These are phyloP conservation scores for Xylaria sp. DNA, from an alignment of 2,329 filamentous ascomycete genomes.

Conservation along the genomic window DNA sequence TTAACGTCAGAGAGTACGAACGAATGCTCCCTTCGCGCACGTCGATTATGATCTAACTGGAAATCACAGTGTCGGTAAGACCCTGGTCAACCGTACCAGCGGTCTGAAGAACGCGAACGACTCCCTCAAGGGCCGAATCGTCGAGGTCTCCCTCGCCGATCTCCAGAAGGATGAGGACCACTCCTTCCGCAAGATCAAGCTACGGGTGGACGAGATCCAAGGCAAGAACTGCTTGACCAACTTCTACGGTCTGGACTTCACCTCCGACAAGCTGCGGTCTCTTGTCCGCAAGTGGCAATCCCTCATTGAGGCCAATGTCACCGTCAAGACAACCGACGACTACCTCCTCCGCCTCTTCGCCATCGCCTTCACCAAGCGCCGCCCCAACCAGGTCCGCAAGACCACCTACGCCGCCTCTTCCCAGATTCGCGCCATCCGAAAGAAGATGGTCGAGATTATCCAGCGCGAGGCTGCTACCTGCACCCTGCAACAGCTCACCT, in stretches of 20 bases:
- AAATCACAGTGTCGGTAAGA: constrained; percentile 91
- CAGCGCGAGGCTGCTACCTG: constrained; percentile 93
- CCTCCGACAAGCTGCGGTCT: constrained; percentile 99
- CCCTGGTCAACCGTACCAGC: constrained; percentile 98
- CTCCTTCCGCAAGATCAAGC: constrained; percentile 99
- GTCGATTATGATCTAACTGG: constrained; percentile 43
- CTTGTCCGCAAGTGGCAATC: constrained; percentile 99
- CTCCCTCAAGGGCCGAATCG: constrained; percentile 96
- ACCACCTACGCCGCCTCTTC: constrained; percentile 98
- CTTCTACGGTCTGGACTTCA: constrained; percentile 99
- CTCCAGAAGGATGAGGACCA: constrained; percentile 99
- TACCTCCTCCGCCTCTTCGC: constrained; percentile 99
- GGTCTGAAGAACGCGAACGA: constrained; percentile 99
- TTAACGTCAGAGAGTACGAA: constrained; percentile 95
- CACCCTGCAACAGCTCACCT: constrained; percentile 94
- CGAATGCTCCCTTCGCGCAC: constrained; percentile 28
- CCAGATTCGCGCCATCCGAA: constrained; percentile 97
- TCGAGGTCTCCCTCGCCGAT: constrained; percentile 98
- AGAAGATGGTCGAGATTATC: constrained; percentile 99
- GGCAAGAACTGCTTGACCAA: constrained; percentile 99
- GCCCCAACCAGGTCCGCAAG: constrained; percentile 99
- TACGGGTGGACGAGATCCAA: constrained; percentile 98
- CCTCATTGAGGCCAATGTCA: constrained; percentile 99
- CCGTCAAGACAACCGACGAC: constrained; percentile 99
- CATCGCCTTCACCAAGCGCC: constrained; percentile 99